Conservation (phyloP, 1,284 basidiomycete genomes). For the Malassezia equina region DNA sequence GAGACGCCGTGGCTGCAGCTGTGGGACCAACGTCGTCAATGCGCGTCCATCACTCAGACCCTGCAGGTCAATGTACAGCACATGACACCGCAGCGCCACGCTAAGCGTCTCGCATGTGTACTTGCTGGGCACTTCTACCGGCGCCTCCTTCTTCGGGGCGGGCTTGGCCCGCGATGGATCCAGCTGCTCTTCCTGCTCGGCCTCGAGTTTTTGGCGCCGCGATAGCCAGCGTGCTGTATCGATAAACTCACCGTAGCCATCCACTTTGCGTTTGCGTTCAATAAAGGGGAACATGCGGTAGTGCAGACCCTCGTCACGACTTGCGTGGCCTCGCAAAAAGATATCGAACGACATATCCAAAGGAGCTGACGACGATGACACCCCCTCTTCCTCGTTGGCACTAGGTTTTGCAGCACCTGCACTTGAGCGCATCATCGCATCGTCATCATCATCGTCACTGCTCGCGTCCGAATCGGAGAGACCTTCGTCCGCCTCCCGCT, state of each 20-base stretch:
- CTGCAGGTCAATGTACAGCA: conserved; percentile 88
- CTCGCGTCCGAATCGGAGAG: conserved; percentile 51
- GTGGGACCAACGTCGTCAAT: conserved; percentile 88
- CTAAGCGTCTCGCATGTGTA: conserved; percentile 66
- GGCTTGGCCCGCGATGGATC: conserved; percentile 52
- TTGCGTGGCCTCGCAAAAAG: conserved; percentile 85
- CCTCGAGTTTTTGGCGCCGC: conserved; percentile 31
- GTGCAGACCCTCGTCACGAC: conserved; percentile 62
- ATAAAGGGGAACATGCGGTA: conserved; percentile 96
- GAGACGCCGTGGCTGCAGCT: conserved; percentile 70
- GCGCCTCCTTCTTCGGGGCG: conserved; percentile 71
- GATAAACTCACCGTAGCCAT: conserved; percentile 88
- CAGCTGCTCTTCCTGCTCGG: conserved; percentile 19
- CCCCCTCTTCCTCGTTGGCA: not conserved
- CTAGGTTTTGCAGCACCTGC: conserved; percentile 52
- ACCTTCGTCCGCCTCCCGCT: conserved; percentile 64
- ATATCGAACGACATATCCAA: conserved; percentile 78
- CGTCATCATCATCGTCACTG: conserved; percentile 55
- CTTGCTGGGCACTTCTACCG: conserved; percentile 79
- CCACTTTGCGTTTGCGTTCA: conserved; percentile 79
- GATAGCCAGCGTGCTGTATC: conserved; percentile 61
- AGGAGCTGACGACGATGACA: conserved; percentile 49
- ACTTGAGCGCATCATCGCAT: conserved; percentile 38
- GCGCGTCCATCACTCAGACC: conserved; percentile 91
- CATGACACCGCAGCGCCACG: conserved; percentile 68